These are phyloP conservation scores for Lipomyces anomalus DNA, from an alignment of 805 yeast species.

Conservation along the genomic window DNA sequence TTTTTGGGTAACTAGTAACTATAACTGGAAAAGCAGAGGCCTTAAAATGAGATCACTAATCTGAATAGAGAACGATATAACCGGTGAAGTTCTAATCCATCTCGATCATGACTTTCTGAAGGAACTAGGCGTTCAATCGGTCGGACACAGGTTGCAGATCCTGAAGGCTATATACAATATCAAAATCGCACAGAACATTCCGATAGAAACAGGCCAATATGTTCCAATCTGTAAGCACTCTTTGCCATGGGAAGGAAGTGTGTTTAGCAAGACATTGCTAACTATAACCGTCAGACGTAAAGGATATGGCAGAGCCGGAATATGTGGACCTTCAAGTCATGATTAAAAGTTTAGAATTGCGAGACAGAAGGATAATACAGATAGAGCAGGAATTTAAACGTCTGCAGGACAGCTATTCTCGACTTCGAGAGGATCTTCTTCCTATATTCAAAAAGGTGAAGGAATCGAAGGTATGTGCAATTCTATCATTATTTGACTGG, in stretches of 20 bases:
- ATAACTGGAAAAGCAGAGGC: not conserved
- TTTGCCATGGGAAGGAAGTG: not conserved
- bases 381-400: constrained; percentile 37
- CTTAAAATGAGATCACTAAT: constrained; percentile 30
- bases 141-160: constrained; percentile 54
- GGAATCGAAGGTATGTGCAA: constrained; percentile 53
- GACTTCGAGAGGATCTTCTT: constrained; percentile 57
- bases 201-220: constrained; percentile 24
- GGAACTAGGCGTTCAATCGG: constrained; percentile 58
- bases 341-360: constrained; percentile 11
- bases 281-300: too few relatives aligned
- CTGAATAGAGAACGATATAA: constrained; percentile 54
- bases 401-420: constrained; percentile 49
- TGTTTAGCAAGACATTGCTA: too few relatives aligned
- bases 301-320: too few relatives aligned
- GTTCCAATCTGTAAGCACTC: constrained; percentile 18
- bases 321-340: constrained; percentile 18
- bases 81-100: constrained; percentile 67
- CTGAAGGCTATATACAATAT: constrained; percentile 57
- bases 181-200: constrained; percentile 31
- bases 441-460: constrained; percentile 59
- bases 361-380: constrained; percentile 32
- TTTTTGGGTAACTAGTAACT: constrained; percentile 1
- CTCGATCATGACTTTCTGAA: constrained; percentile 63
- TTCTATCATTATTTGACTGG: constrained; percentile 35